phyloP scores from a whole-genome alignment of 2,329 filamentous ascomycete genomes.

The Colletotrichum kahawae region DNA sequence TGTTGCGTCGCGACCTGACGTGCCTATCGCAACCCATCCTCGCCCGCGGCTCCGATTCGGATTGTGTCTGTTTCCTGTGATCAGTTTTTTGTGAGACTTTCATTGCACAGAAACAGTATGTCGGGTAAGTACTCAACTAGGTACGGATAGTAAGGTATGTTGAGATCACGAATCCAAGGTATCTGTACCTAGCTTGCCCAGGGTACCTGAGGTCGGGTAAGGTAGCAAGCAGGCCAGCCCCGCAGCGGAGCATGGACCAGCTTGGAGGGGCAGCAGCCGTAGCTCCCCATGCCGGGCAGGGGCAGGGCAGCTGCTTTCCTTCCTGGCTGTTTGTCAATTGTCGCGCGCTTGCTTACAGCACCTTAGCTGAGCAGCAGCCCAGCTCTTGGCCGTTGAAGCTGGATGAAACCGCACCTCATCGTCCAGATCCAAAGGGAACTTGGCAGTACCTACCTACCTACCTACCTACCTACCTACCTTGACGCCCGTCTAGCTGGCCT shows the following conservation, averaged over 20 bases:
- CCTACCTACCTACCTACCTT: not conserved
- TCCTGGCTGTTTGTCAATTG: not conserved
- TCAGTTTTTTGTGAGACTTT: not conserved
- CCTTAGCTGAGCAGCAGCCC: not conserved
- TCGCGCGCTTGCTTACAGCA: not conserved
- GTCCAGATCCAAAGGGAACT: not conserved
- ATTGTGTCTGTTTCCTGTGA: not conserved
- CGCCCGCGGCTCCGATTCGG: not conserved
- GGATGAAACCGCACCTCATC: not conserved
- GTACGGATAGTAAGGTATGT: not conserved
- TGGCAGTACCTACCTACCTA: not conserved
- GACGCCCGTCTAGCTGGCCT: not conserved
- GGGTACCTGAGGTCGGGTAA: too few relatives aligned
- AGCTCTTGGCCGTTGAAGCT: not conserved
- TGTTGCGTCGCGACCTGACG: not conserved
- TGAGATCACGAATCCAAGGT: not conserved
- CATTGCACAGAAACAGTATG: not conserved
- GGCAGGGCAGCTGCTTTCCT: not conserved
- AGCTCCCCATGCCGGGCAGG: not conserved
- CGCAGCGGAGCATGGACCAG: not conserved
- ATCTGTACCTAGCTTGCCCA: too few relatives aligned
- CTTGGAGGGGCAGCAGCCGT: not conserved
- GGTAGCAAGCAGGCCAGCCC: not conserved
- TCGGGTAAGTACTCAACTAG: not conserved
- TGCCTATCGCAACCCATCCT: not conserved